These are phyloP conservation scores for Colletotrichum sp. DNA, from an alignment of 2,329 filamentous ascomycete species.

Conservation along the genomic window DNA sequence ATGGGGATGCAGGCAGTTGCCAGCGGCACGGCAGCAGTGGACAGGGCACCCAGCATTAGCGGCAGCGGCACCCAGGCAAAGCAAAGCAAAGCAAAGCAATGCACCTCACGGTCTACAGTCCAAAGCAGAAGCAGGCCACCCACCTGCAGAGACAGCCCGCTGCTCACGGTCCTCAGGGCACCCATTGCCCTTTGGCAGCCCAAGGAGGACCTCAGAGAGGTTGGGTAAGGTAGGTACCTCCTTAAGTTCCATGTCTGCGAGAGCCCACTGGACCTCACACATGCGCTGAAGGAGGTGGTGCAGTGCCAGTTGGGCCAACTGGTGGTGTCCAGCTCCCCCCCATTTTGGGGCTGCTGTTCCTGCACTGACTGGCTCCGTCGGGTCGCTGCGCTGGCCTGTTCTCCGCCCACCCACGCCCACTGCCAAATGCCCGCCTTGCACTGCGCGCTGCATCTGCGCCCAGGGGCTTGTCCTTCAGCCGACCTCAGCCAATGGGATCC, in stretches of 20 bases:
- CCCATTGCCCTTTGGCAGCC: not conserved
- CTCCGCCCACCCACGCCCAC: not conserved
- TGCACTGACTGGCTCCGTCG: constrained; percentile 14
- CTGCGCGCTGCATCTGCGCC: not conserved
- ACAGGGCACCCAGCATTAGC: not conserved
- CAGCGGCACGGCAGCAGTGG: not conserved
- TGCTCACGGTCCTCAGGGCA: not conserved
- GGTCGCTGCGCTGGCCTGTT: constrained; percentile 13
- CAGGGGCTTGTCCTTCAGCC: constrained; percentile 11
- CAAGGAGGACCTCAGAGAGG: not conserved
- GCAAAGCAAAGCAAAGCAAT: constrained; percentile 8
- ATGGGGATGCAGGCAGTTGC: not conserved
- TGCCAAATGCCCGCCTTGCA: not conserved
- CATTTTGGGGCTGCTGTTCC: constrained; percentile 17
- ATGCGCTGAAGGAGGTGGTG: not conserved
- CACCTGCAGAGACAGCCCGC: not conserved
- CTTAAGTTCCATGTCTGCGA: not conserved
- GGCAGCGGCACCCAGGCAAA: not conserved
- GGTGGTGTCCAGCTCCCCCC: not conserved
- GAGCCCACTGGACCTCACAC: not conserved
- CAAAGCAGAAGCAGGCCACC: not conserved
- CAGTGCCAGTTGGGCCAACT: not conserved
- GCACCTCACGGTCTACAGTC: not conserved
- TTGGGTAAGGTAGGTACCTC: not conserved
- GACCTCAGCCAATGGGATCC: not conserved